These are phyloP conservation scores for Syzygium oleosum DNA, from an alignment of 345 rosid genomes.

Conservation along the genomic window DNA sequence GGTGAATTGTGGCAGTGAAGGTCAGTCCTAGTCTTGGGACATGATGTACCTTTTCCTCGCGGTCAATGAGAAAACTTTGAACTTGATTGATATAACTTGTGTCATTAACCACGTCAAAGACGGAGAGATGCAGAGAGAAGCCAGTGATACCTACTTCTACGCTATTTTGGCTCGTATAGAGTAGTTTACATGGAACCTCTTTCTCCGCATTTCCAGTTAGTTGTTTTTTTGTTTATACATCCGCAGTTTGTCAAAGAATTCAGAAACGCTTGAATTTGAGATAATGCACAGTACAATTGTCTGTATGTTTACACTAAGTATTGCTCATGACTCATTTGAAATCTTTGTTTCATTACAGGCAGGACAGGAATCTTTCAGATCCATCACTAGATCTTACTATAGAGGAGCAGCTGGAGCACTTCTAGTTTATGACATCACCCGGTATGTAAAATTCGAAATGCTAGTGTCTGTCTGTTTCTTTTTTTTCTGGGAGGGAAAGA, in stretches of 20 bases:
- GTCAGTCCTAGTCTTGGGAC: not conserved
- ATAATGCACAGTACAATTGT: not conserved
- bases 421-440: slow-evolving; percentile 90
- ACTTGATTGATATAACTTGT: not conserved
- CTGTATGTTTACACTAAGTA: not conserved
- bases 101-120: not conserved
- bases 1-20: not conserved
- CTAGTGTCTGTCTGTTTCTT: not conserved
- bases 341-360: slow-evolving; percentile 33
- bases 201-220: not conserved
- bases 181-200: not conserved
- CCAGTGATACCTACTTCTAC: not conserved
- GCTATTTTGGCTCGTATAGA: not conserved
- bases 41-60: not conserved
- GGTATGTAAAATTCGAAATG: slow-evolving; percentile 24
- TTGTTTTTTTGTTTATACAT: not conserved
- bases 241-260: not conserved
- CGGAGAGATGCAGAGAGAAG: not conserved
- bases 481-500: not conserved
- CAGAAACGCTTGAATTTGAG: not conserved
- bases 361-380: slow-evolving; percentile 96
- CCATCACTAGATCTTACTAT: slow-evolving; percentile 93
- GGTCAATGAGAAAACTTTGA: not conserved
- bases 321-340: not conserved
- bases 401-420: slow-evolving; percentile 99